These are phyloP conservation scores for Porphyrellus sp. DNA, from an alignment of 1,284 basidiomycete genomes.

Conservation along the genomic window DNA sequence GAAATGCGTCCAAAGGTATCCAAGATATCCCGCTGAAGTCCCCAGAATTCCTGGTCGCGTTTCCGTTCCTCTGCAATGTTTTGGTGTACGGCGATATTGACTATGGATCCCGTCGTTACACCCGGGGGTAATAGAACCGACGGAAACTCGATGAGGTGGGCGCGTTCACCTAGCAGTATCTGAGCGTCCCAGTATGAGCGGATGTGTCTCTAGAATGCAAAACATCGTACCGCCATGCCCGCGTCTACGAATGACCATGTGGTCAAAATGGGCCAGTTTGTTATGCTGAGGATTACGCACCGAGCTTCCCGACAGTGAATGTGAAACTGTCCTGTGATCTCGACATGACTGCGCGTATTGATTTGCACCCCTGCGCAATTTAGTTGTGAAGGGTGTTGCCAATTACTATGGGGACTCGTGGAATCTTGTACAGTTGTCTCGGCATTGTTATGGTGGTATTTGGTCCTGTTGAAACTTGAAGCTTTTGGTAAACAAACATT, in stretches of 20 bases:
- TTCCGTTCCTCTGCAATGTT: conserved; percentile 80
- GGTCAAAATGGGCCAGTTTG: conserved; percentile 1
- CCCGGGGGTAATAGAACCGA: conserved; percentile 89
- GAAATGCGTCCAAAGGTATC: conserved; percentile 66
- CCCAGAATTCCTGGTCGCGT: conserved; percentile 77
- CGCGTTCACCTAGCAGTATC: conserved; percentile 89
- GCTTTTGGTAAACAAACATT: conserved; percentile 25
- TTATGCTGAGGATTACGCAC: conserved; percentile 35
- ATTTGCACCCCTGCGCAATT: conserved; percentile 5
- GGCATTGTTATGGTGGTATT: conserved; percentile 28
- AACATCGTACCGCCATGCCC: conserved; percentile 66
- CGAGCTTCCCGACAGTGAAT: conserved; percentile 73
- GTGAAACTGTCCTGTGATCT: conserved; percentile 53
- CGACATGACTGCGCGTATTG: conserved; percentile 21
- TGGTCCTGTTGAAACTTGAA: conserved; percentile 28
- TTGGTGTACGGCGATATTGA: conserved; percentile 87
- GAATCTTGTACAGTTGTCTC: neutral
- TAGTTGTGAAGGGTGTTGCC: conserved; percentile 4
- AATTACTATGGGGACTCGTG: conserved; percentile 3
- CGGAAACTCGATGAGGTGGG: conserved; percentile 94
- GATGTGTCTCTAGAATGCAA: conserved; percentile 2
- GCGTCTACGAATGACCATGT: conserved; percentile 50
- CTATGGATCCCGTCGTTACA: conserved; percentile 89
- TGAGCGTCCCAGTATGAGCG: conserved; percentile 32
- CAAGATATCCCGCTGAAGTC: conserved; percentile 77